Conservation (phyloP, 2,329 filamentous ascomycete genomes). For the Ophiosphaerella korrae region DNA sequence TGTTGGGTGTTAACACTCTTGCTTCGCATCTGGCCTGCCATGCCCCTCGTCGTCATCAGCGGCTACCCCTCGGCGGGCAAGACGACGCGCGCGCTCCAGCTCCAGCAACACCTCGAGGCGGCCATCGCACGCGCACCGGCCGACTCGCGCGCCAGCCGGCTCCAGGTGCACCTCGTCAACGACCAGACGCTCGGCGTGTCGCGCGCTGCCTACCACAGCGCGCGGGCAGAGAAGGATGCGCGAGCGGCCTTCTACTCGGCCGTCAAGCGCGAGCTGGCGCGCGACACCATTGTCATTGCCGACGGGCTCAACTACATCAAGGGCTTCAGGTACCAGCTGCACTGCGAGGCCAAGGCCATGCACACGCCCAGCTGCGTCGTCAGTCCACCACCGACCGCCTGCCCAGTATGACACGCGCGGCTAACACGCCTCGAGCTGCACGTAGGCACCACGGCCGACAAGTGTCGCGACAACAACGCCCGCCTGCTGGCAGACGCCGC, state of each 20-base stretch:
- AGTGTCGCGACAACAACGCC: constrained; percentile 65
- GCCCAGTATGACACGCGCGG: background rate
- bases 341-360: constrained; percentile 82
- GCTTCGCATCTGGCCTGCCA: no score
- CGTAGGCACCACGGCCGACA: constrained; percentile 61
- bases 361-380: constrained; percentile 77
- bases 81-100: constrained; percentile 65
- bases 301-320: constrained; percentile 89
- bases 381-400: constrained; percentile 27
- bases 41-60: constrained; percentile 62
- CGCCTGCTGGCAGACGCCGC: constrained; percentile 54
- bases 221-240: constrained; percentile 81
- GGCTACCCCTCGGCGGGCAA: constrained; percentile 68
- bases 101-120: constrained; percentile 66
- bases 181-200: constrained; percentile 73
- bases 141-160: constrained; percentile 53
- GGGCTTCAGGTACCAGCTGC: constrained; percentile 84
- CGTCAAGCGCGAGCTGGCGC: constrained; percentile 74
- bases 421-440: constrained; percentile 57
- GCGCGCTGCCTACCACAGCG: constrained; percentile 74
- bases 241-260: constrained; percentile 76
- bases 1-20: no score
- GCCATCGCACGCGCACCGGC: constrained; percentile 58
- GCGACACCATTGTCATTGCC: constrained; percentile 76
- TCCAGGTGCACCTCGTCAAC: constrained; percentile 75